phyloP scores from a whole-genome alignment of 2,329 filamentous ascomycete species.

The Trichoderma pleuroti region DNA sequence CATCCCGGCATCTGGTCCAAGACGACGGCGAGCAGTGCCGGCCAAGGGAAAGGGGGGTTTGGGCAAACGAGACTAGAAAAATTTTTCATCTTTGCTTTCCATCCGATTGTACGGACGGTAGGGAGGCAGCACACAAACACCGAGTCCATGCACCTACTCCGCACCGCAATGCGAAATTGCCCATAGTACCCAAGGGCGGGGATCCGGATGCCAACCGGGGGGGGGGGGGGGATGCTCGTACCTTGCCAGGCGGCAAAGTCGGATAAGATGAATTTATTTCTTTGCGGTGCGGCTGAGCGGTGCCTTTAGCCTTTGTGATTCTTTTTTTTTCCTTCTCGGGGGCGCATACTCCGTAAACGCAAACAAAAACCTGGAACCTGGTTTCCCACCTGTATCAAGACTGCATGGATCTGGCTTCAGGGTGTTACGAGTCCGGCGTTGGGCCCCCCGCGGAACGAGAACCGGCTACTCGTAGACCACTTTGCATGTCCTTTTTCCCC shows the following conservation, averaged over 20 bases:
- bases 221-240: neutral
- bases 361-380: no score
- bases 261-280: neutral
- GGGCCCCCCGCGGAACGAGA: neutral
- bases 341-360: neutral
- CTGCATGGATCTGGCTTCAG: neutral
- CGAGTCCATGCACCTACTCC: slow-evolving; percentile 1
- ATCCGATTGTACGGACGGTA: neutral
- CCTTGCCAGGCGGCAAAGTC: neutral
- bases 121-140: neutral
- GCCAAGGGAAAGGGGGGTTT: neutral
- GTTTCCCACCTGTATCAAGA: neutral
- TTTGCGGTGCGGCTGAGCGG: slow-evolving; percentile 6
- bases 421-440: neutral
- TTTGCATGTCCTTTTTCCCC: neutral
- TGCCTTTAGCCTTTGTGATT: neutral
- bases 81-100: neutral
- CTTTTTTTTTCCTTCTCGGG: neutral
- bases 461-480: neutral
- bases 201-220: neutral
- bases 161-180: neutral
- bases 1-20: slow-evolving; percentile 5
- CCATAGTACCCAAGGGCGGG: neutral
- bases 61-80: neutral
- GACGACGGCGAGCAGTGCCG: neutral